Base-by-base conservation (phyloP, 768 basidiomycete species). In the Flagelloscypha sp. region DNA sequence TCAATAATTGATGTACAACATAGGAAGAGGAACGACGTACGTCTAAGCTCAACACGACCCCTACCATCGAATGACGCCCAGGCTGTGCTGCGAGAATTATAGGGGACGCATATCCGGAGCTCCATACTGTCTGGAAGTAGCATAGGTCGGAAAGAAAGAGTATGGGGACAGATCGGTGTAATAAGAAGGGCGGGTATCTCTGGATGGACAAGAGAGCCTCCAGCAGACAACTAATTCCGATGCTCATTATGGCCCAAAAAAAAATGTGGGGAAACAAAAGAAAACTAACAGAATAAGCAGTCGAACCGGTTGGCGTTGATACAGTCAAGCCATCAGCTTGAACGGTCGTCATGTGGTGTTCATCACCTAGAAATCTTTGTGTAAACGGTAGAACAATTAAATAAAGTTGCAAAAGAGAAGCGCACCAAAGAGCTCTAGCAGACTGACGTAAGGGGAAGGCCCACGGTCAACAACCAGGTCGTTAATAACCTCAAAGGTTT, bases 21-120 rank as follows among this genome's bases (percentile, higher is more conserved):
- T 25, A 20, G 7, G n/a, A 11, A 21, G 7, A 24, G 18, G 10
- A 34, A 39, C 4, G 5, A 68, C 88, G 52, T 51, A 94, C 94
- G 95, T 59, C 86, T 86, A 16, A 98, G 66, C 60, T 99, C 95
- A 9, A 99, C 85, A 22, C 95, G 75, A 1, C 95, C 95, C 29
- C 95, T 79, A 15, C 95, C 95, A 52, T 99, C 95, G 54, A 99
- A 99, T 15, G 89, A 93, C 7, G 87, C 95, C 95, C 95, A 99
- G 6, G 95, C 95, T 0, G 94, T 99, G 50, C 90, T 94, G 29
- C 95, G 70, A 16, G 92, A 95, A 58, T 98, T 97, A 65, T 89
- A 98, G 7, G 95, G 95, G n/a, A 99, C 95, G 48, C 94, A 97
- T 22, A 99, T 88, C 4, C 95, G 79, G 24, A 99, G 70, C 51